Conservation (phyloP, 2,329 filamentous ascomycete genomes). For the Xylariaceae sp. region DNA sequence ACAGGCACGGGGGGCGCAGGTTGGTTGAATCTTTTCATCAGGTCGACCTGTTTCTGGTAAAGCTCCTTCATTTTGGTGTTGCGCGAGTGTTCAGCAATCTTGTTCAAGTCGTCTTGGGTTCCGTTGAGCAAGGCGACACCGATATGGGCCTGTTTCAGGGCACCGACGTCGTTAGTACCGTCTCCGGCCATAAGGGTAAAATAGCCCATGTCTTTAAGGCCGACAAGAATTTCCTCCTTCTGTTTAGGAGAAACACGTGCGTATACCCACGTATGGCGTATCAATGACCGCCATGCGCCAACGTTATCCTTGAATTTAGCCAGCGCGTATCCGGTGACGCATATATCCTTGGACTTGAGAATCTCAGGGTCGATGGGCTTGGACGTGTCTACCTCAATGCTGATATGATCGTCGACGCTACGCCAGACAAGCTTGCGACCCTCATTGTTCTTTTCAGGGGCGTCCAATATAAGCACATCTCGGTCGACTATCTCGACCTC, state of each 20-base stretch:
- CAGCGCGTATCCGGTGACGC: conserved; percentile 92
- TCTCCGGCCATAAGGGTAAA: conserved; percentile 99
- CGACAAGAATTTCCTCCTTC: conserved; percentile 97
- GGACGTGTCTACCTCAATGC: conserved; percentile 83
- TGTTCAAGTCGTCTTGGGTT: conserved; percentile 86
- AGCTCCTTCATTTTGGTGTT: conserved; percentile 98
- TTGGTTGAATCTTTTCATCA: conserved; percentile 97
- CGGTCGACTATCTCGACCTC: conserved; percentile 98
- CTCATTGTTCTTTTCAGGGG: conserved; percentile 85
- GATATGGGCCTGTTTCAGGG: conserved; percentile 96
- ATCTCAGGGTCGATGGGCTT: conserved; percentile 83
- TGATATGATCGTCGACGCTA: conserved; percentile 89
- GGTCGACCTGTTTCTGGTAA: conserved; percentile 90
- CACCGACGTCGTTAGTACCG: conserved; percentile 97
- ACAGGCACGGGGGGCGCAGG: conserved; percentile 89
- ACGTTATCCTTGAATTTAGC: conserved; percentile 82
- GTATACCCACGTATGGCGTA: conserved; percentile 96
- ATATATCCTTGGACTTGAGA: conserved; percentile 85
- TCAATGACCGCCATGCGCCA: conserved; percentile 74
- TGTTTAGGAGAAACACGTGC: conserved; percentile 98
- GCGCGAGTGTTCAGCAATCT: conserved; percentile 90
- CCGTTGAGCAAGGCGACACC: conserved; percentile 96
- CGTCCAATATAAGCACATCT: conserved; percentile 92
- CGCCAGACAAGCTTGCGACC: conserved; percentile 89
- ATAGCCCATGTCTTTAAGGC: conserved; percentile 95